Conservation (phyloP, 1,139 yeast species). For the Meyerozyma guilliermondii region DNA sequence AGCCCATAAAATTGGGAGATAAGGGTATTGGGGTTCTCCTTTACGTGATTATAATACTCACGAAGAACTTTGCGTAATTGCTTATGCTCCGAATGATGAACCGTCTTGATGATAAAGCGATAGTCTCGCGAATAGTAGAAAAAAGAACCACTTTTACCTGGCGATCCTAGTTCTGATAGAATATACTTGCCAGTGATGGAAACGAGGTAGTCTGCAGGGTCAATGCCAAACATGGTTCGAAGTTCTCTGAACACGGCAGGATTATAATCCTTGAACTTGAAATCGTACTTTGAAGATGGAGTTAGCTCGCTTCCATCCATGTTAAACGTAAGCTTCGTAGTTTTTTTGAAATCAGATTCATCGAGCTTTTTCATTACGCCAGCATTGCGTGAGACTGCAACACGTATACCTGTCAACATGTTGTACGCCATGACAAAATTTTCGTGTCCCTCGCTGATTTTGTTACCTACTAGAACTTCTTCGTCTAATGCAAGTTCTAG, state of each 20-base stretch:
- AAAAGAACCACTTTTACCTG: slow-evolving; percentile 96
- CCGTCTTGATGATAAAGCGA: slow-evolving; percentile 90
- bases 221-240: slow-evolving; percentile 74
- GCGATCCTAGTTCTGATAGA: slow-evolving; percentile 87
- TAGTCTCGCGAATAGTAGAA: slow-evolving; percentile 93
- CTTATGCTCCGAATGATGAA: slow-evolving; percentile 88
- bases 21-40: slow-evolving; percentile 79
- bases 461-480: slow-evolving; percentile 72
- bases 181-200: slow-evolving; percentile 91
- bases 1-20: slow-evolving; percentile 93
- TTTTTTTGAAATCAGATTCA: slow-evolving; percentile 63
- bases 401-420: slow-evolving; percentile 95
- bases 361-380: slow-evolving; percentile 73
- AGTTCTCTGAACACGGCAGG: slow-evolving; percentile 93
- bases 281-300: slow-evolving; percentile 90
- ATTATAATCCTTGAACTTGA: slow-evolving; percentile 93
- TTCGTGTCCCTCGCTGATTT: slow-evolving; percentile 87
- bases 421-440: slow-evolving; percentile 93
- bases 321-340: slow-evolving; percentile 80
- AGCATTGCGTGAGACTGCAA: slow-evolving; percentile 88
- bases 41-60: slow-evolving; percentile 78
- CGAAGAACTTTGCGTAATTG: slow-evolving; percentile 71
- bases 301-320: slow-evolving; percentile 85
- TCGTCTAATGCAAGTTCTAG: slow-evolving; percentile 36
- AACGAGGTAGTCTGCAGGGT: slow-evolving; percentile 92